These are phyloP conservation scores for Nakazawaea ishiwadae DNA, from an alignment of 805 yeast genomes.

Conservation along the genomic window DNA sequence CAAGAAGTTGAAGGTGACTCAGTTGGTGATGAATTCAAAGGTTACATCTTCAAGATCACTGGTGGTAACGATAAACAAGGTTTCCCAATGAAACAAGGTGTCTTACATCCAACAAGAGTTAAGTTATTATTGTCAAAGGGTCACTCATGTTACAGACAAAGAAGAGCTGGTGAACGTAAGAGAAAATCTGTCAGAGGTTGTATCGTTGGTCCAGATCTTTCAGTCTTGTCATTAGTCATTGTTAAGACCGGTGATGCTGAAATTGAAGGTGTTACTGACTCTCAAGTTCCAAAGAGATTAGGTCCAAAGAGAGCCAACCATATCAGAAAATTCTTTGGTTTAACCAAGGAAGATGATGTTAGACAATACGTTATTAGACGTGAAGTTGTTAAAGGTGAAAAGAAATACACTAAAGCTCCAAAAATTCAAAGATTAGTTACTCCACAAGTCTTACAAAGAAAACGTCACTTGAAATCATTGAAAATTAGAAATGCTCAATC, in stretches of 20 bases:
- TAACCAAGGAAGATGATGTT: slow-evolving; percentile 89
- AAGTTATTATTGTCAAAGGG: slow-evolving; percentile 91
- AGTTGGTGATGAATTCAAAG: slow-evolving; percentile 98
- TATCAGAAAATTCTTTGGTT: slow-evolving; percentile 99
- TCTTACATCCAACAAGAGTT: slow-evolving; percentile 99
- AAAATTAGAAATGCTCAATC: slow-evolving; percentile 97
- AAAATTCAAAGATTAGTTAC: slow-evolving; percentile 99
- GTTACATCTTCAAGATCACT: slow-evolving; percentile 96
- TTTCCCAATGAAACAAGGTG: slow-evolving; percentile 99
- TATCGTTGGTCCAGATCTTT: slow-evolving; percentile 95
- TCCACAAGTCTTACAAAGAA: slow-evolving; percentile 98
- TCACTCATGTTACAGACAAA: slow-evolving; percentile 99
- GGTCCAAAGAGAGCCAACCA: slow-evolving; percentile 99
- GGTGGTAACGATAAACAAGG: slow-evolving; percentile 99
- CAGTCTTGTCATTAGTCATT: slow-evolving; percentile 89
- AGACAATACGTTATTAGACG: slow-evolving; percentile 94
- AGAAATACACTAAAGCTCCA: slow-evolving; percentile 99
- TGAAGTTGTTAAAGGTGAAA: slow-evolving; percentile 96
- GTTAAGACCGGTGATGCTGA: slow-evolving; percentile 97
- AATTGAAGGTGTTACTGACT: slow-evolving; percentile 93
- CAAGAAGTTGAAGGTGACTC: slow-evolving; percentile 99
- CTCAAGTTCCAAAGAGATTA: slow-evolving; percentile 95
- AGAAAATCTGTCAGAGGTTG: slow-evolving; percentile 99
- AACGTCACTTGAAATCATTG: slow-evolving; percentile 92
- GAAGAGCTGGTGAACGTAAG: slow-evolving; percentile 99